Evolutionary conservation across 306 rosid species (phyloP), one percentile per base, ranked within the genome.

Genomic region (Hippophae rhamnoides): DNA sequence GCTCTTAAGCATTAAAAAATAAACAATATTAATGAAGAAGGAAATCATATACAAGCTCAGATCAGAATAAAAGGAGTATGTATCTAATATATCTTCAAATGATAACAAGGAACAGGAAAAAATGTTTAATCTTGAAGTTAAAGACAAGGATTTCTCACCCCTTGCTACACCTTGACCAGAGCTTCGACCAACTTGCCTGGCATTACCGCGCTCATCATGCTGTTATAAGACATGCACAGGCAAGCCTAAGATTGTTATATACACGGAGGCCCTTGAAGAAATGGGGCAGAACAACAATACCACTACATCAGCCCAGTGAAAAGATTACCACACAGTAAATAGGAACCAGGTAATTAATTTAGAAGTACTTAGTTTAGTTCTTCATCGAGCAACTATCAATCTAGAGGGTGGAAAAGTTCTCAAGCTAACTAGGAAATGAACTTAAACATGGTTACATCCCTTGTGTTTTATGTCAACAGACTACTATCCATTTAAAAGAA

Each of bases 201-300:
- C 66, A 76, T 51, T 78, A 61, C 81, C 79, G 62, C 75, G 77
- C 65, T 78, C 84, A 48, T 69, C 78, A 50, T 82, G 87, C 95
- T 89, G 93, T 73, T 81, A 85, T 62, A 83, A 86, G 78, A 83
- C 84, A 85, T 56, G 78, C 78, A 81, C 72, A 79, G 79, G 76
- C 81, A 88, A 82, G 85, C 79, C 86, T 75, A 81, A 75, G 68
- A 77, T 76, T 72, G 75, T 79, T 73, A 87, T 70, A 75, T 73
- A 71, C 74, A 78, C 56, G 42, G 68, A 79, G 62, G 76, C 72
- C 78, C 78, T 75, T 65, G 77, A 76, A 74, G 69, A 72, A 73
- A 78, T 61, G 69, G 63, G 75, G 76, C 78, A 64, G 82, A 81
- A 70, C 72, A 80, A 81, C 72, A 78, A 76, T 74, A 69, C 86